phyloP scores from a whole-genome alignment of 306 rosid species.

The Citrullus amarus region DNA sequence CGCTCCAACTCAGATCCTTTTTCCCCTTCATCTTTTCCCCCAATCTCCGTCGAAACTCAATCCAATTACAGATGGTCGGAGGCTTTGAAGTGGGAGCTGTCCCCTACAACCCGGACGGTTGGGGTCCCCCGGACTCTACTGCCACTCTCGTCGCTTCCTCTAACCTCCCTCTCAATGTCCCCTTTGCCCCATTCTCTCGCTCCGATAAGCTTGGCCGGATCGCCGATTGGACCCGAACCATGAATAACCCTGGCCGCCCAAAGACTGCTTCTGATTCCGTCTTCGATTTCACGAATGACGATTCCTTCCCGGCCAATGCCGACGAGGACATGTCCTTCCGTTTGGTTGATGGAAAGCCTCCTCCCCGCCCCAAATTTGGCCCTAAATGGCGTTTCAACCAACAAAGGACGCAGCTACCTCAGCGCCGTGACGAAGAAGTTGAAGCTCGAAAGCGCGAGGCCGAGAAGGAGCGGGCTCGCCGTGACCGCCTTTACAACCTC shows the following conservation, averaged over 20 bases:
- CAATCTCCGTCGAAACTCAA: neutral
- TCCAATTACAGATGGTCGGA: constrained; percentile 9
- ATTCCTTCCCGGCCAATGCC: constrained; percentile 54
- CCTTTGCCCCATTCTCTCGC: constrained; percentile 86
- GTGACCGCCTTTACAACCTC: constrained; percentile 62
- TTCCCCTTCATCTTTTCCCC: neutral
- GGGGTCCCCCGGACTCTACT: constrained; percentile 75
- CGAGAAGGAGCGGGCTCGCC: constrained; percentile 86
- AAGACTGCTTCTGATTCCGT: constrained; percentile 68
- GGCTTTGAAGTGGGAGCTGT: constrained; percentile 62
- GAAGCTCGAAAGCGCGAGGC: constrained; percentile 77
- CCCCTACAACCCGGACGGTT: constrained; percentile 70
- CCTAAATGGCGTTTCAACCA: constrained; percentile 86
- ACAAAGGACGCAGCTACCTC: constrained; percentile 59
- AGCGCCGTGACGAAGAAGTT: constrained; percentile 86
- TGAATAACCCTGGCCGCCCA: constrained; percentile 47
- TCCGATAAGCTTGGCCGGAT: constrained; percentile 80
- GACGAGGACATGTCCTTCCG: constrained; percentile 64
- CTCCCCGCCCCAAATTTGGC: constrained; percentile 74
- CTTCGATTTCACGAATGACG: constrained; percentile 78
- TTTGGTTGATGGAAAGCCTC: constrained; percentile 79
- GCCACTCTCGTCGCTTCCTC: constrained; percentile 12
- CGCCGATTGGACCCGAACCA: constrained; percentile 82
- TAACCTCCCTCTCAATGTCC: constrained; percentile 62
- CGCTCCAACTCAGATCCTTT: neutral